phyloP scores from a whole-genome alignment of 345 rosid genomes.

The Citrus sinensis region DNA sequence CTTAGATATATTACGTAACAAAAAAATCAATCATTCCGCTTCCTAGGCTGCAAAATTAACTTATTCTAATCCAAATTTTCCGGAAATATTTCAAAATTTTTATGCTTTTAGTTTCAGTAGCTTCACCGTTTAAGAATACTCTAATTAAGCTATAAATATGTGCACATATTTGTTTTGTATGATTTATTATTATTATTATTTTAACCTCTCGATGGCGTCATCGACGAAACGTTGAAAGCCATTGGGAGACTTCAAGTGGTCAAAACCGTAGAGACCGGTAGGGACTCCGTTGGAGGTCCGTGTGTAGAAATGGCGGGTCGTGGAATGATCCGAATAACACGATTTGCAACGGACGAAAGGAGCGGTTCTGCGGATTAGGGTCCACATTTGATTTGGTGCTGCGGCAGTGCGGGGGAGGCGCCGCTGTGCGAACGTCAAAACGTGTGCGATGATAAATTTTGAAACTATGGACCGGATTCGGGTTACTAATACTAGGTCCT shows the following conservation, averaged over 20 bases:
- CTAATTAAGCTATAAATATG: neutral
- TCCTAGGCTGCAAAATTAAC: neutral
- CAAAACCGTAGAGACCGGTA: conserved; percentile 84
- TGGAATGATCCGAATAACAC: conserved; percentile 15
- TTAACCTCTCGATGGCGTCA: conserved; percentile 77
- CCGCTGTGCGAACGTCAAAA: neutral
- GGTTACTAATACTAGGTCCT: neutral
- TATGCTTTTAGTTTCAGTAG: neutral
- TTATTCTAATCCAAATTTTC: neutral
- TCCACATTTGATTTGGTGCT: conserved; percentile 33
- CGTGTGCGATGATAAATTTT: neutral
- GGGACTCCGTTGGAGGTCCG: conserved; percentile 31
- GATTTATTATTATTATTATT: neutral
- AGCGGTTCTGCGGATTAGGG: conserved; percentile 22
- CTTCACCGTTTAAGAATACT: neutral
- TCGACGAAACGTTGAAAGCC: conserved; percentile 90
- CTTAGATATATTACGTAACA: neutral
- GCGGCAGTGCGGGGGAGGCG: neutral
- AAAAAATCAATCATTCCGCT: neutral
- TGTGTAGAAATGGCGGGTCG: conserved; percentile 33
- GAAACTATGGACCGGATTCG: neutral
- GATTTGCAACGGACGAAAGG: conserved; percentile 13
- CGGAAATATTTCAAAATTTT: neutral
- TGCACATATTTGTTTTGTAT: neutral
- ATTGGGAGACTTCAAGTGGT: conserved; percentile 62